Evolutionary conservation across 2,329 filamentous ascomycete genomes (phyloP).

Genomic region (Pestalotiopsis sp.): DNA sequence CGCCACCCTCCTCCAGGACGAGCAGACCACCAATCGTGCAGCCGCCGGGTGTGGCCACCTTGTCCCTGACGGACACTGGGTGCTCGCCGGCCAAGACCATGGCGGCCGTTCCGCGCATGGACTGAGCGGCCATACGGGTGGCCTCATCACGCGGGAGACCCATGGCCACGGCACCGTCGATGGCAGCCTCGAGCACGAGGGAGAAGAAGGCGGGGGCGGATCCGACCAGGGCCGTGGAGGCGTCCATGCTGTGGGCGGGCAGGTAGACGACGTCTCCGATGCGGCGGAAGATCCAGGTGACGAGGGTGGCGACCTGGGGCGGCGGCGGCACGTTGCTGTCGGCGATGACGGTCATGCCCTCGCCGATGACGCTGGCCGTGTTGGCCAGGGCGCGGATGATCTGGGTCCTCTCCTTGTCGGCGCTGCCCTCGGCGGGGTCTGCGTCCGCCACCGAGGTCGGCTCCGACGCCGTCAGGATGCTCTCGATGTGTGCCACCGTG

Average conservation of each 20-base stretch:
- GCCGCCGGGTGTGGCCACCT: conserved; percentile 77
- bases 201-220: conserved; percentile 78
- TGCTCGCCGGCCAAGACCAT: conserved; percentile 74
- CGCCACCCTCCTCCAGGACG: conserved; percentile 72
- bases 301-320: conserved; percentile 54
- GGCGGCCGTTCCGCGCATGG: conserved; percentile 73
- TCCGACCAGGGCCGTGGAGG: conserved; percentile 73
- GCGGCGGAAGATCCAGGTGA: conserved; percentile 77
- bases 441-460: conserved; percentile 48
- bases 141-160: conserved; percentile 74
- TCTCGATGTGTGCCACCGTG: conserved; percentile 68
- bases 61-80: conserved; percentile 74
- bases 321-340: conserved; percentile 62
- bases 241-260: conserved; percentile 71
- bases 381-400: conserved; percentile 86
- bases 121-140: conserved; percentile 77
- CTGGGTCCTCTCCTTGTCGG: conserved; percentile 50
- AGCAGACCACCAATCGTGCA: conserved; percentile 77
- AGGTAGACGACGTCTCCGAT: conserved; percentile 74
- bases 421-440: conserved; percentile 25
- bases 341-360: conserved; percentile 83
- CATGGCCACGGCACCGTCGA: conserved; percentile 80
- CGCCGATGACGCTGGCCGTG: conserved; percentile 76
- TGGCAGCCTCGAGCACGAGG: conserved; percentile 73
- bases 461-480: conserved; percentile 61